Conservation (phyloP, 306 rosid species). For the Ammopiptanthus mongolicus region DNA sequence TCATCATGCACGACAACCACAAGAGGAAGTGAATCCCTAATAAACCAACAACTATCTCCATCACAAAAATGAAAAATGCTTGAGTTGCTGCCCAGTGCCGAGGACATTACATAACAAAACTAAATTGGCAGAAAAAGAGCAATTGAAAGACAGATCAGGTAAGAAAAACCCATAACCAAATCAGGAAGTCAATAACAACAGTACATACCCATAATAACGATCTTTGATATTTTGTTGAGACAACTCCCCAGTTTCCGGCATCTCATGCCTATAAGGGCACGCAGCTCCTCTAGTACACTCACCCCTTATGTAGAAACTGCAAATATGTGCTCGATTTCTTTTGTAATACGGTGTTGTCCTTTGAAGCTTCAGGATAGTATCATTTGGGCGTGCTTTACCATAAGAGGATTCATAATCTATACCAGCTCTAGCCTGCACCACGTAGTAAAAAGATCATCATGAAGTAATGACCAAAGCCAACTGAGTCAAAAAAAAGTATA, state of each 20-base stretch:
- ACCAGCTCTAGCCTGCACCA: conserved; percentile 88
- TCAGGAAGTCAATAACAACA: conserved; percentile 5
- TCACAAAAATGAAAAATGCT: not conserved
- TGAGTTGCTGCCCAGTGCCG: too few species aligned
- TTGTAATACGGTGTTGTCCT: conserved; percentile 86
- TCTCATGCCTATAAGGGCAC: conserved; percentile 92
- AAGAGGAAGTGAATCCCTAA: not conserved
- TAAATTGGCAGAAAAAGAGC: too few species aligned
- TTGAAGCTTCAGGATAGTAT: conserved; percentile 89
- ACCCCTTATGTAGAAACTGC: conserved; percentile 89
- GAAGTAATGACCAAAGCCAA: not conserved
- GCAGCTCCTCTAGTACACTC: conserved; percentile 92
- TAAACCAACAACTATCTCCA: not conserved
- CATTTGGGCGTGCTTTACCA: conserved; percentile 76
- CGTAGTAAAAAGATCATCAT: not conserved
- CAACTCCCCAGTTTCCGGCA: conserved; percentile 88
- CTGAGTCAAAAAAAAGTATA: not conserved
- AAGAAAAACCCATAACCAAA: conserved; percentile 4
- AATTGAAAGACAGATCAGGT: too few species aligned
- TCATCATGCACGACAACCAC: conserved; percentile 1
- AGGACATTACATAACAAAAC: too few species aligned
- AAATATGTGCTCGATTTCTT: conserved; percentile 85
- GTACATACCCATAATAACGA: conserved; percentile 91
- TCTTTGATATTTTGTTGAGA: conserved; percentile 92
- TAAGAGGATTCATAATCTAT: conserved; percentile 82